phyloP scores from a whole-genome alignment of 1,284 basidiomycete species.

The Mycosarcoma maydis region DNA sequence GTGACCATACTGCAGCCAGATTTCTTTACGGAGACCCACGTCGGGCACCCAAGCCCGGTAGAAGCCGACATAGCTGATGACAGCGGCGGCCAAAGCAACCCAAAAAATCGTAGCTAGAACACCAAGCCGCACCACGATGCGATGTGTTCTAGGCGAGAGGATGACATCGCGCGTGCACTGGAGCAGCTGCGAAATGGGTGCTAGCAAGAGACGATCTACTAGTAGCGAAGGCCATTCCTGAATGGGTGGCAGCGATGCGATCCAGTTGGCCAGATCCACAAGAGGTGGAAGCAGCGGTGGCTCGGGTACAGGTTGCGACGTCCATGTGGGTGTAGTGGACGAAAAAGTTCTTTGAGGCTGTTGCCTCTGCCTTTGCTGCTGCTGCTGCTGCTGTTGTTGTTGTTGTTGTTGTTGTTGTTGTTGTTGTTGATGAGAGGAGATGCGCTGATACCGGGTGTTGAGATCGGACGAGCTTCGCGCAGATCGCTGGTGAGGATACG shows the following conservation, averaged over 20 bases:
- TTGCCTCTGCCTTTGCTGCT: slow-evolving; percentile 11
- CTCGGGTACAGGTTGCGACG: slow-evolving; percentile 38
- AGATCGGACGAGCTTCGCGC: slow-evolving; percentile 25
- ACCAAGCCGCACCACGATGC: slow-evolving; percentile 57
- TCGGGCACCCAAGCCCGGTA: slow-evolving; percentile 65
- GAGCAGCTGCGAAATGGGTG: slow-evolving; percentile 39
- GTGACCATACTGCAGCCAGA: slow-evolving; percentile 60
- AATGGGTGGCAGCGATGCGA: slow-evolving; percentile 50
- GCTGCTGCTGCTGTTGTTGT: slow-evolving; percentile 17
- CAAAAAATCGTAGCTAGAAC: slow-evolving; percentile 58
- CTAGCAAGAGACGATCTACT: slow-evolving; percentile 34
- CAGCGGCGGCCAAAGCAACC: slow-evolving; percentile 51
- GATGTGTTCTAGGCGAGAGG: slow-evolving; percentile 58
- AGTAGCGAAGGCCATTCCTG: slow-evolving; percentile 49
- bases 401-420: slow-evolving; percentile 31
- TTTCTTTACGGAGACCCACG: slow-evolving; percentile 51
- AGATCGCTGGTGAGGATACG: slow-evolving; percentile 13
- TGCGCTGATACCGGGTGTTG: slow-evolving; percentile 34
- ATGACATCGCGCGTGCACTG: slow-evolving; percentile 46
- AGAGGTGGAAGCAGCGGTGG: slow-evolving; percentile 39
- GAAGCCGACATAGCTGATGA: slow-evolving; percentile 63
- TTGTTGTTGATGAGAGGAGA: slow-evolving; percentile 30
- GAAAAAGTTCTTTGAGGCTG: slow-evolving; percentile 9
- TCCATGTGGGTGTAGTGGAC: slow-evolving; percentile 28
- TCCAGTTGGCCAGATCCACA: slow-evolving; percentile 37